These are phyloP conservation scores for Brassica juncea DNA, from an alignment of 345 rosid species.

Conservation along the genomic window DNA sequence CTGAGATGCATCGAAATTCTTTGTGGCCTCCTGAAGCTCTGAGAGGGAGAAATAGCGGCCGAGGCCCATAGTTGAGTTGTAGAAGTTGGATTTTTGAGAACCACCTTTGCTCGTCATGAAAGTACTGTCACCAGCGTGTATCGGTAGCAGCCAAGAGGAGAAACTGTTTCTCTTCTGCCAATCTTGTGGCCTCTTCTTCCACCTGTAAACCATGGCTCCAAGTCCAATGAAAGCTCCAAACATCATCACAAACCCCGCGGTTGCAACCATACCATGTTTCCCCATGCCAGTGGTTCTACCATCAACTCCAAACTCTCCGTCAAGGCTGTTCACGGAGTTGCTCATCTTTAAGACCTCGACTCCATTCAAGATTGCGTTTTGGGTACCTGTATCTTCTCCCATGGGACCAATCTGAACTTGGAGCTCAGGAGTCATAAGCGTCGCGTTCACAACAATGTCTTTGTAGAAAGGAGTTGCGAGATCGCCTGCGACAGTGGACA, in stretches of 20 bases:
- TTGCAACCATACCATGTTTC: not conserved
- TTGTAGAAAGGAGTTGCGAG: not conserved
- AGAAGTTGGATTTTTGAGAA: not conserved
- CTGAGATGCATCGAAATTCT: not conserved
- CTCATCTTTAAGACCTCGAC: not conserved
- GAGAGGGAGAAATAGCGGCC: not conserved
- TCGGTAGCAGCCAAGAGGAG: not conserved
- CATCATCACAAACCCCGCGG: not conserved
- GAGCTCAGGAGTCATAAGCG: not conserved
- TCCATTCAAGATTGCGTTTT: not conserved
- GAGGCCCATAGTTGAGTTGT: not conserved
- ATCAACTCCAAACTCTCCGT: not conserved
- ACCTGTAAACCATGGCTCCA: not conserved
- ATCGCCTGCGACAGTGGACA: not conserved
- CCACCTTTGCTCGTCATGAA: not conserved
- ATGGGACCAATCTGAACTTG: not conserved
- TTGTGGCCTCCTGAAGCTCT: not conserved
- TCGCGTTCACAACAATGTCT: not conserved
- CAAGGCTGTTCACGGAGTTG: not conserved
- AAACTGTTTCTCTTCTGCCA: not conserved
- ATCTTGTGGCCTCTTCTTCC: constrained; percentile 1
- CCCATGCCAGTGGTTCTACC: not conserved
- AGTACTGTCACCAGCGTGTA: not conserved
- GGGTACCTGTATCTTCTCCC: not conserved
- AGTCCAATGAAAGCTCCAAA: not conserved